Base-by-base conservation (phyloP, 2,329 filamentous ascomycete genomes). In the Colletotrichum zoysiae region DNA sequence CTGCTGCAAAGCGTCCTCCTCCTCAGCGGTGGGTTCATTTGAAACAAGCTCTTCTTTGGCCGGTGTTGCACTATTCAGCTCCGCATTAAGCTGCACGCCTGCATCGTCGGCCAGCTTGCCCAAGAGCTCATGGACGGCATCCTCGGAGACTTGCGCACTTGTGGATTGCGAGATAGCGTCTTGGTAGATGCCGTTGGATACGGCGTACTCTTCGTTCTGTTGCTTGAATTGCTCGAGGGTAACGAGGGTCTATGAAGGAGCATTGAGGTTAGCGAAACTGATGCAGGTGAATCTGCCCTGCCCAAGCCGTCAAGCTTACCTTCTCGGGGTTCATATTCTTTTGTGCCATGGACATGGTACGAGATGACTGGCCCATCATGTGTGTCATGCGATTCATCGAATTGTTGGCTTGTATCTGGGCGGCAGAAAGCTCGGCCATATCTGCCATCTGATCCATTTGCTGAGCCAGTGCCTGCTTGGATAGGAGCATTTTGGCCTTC, bases 61-160 rank as follows among this genome's bases (percentile, higher is more conserved):
- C 30, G 88, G 85, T 51, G 85, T 86, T 2, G 87, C 86, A 69
- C 85, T 80, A 77, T 84, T 87, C 74, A 97, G 90, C 82, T 96
- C 93, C 79, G 92, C 88, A 75, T 90, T 90, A 73, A 97, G 85
- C 81, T 96, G 93, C 64, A 97, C 89, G 65, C 95, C 95, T 12
- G 93, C 94, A 81, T 97, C 94, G 80, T 97, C 95, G 74, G 94
- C 94, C 55, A 96, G 89, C 83, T 97, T 93, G 74, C 90, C 92
- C 82, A 97, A 92, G 74, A 97, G 84, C 75, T 94, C 91, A 81
- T 97, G 94, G 2, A 97, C 94, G 76, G 95, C 94, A 76, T 97
- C 94, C 79, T 97, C 82, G 84, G 93, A 83, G 84, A 95, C 81
- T 86, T 93, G 79, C 84, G 92, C 77, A 82, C 93, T 80, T 1